Percentiles rank a stretch among this genome's conserved stretches.
Conservation (phyloP, 768 basidiomycete genomes). For the Hypholoma fasciculare region DNA sequence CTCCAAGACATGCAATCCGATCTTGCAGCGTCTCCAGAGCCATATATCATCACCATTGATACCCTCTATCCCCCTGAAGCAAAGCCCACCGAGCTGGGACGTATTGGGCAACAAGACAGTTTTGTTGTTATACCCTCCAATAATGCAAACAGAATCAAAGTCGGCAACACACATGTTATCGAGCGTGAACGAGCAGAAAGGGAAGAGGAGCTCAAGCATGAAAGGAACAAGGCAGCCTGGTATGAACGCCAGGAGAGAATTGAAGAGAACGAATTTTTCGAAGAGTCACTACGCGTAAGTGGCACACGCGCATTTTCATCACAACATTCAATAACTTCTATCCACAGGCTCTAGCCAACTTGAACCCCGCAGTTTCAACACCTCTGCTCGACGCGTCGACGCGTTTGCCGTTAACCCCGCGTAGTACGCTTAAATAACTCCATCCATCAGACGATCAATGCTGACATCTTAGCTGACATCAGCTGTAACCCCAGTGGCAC, state of each 20-base stretch:
- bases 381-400: conserved; percentile 1
- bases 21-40: conserved; percentile 34
- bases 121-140: conserved; percentile 22
- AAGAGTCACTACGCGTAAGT: neutral
- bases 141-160: conserved; percentile 12
- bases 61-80: conserved; percentile 22
- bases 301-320: neutral
- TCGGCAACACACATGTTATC: conserved; percentile 20
- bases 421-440: neutral
- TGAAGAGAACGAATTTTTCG: conserved; percentile 6
- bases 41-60: conserved; percentile 31
- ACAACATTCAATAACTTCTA: neutral
- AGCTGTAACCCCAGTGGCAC: conserved; percentile 1
- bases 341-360: neutral
- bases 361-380: neutral
- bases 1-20: conserved; percentile 19
- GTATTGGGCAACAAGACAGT: conserved; percentile 19
- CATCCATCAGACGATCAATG: neutral
- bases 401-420: conserved; percentile 2
- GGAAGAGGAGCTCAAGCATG: conserved; percentile 17
- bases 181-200: conserved; percentile 11
- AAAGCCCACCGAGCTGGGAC: conserved; percentile 1
- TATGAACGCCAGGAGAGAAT: conserved; percentile 19
- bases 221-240: conserved; percentile 26
- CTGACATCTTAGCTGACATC: neutral